A percentile compares a stretch with the other conserved stretches of the same genome.
phyloP scores from a whole-genome alignment of 2,329 filamentous ascomycete genomes.

The Sphaerulina vaccinii region DNA sequence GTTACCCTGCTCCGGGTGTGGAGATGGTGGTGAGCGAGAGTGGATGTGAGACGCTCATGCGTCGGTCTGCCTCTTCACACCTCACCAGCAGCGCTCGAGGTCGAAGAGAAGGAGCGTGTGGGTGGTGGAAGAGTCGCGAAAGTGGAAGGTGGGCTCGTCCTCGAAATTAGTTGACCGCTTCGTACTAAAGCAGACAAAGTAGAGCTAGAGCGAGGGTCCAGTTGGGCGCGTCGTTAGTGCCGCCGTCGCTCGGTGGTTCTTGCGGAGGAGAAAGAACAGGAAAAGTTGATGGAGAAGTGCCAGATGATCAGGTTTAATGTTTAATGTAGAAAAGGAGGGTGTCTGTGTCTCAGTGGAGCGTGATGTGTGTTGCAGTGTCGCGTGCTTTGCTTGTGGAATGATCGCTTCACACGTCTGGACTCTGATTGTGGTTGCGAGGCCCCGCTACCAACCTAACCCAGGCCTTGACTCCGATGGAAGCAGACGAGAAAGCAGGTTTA shows the following conservation, averaged over 20 bases:
- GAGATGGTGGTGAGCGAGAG: slow-evolving; percentile 6
- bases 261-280: neutral
- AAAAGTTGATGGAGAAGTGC: neutral
- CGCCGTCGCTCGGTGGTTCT: neutral
- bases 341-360: too few relatives aligned
- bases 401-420: neutral
- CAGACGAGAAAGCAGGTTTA: neutral
- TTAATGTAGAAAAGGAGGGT: neutral
- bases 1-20: slow-evolving; percentile 12
- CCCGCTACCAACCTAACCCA: neutral
- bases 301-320: neutral
- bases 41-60: slow-evolving; percentile 16
- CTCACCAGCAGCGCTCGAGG: too few relatives aligned
- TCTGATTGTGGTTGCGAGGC: too few relatives aligned
- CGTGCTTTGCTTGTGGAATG: neutral
- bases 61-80: neutral
- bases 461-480: neutral
- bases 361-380: neutral
- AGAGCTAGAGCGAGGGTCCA: neutral
- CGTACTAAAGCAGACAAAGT: neutral
- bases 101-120: neutral
- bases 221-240: neutral
- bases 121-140: neutral
- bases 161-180: neutral
- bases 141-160: neutral